Percentiles rank a stretch among this genome's conserved stretches.
Conservation (phyloP, 257 asterid genomes). For the Ophiorrhiza pumila region DNA sequence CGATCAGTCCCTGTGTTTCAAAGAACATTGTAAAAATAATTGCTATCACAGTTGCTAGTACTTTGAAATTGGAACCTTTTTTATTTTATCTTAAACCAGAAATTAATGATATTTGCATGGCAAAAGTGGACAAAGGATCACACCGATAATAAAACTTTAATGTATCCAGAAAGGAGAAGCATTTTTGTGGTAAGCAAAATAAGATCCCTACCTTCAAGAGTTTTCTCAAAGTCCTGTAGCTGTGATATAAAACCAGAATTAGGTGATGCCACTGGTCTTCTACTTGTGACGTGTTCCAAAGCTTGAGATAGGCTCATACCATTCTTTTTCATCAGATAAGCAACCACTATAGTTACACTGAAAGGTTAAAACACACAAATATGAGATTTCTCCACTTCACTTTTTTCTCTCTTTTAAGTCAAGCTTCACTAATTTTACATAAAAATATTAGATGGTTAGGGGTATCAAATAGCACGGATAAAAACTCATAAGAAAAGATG, state of each 20-base stretch:
- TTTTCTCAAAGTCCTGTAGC: constrained; percentile 53
- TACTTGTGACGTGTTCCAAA: constrained; percentile 44
- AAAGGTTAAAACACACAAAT: constrained; percentile 19
- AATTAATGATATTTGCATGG: background rate
- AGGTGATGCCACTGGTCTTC: constrained; percentile 61
- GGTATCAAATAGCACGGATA: background rate
- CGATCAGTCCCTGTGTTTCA: constrained; percentile 5
- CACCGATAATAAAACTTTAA: background rate
- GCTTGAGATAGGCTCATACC: constrained; percentile 71
- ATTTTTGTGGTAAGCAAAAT: background rate
- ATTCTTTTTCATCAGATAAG: constrained; percentile 72
- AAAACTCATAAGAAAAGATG: background rate
- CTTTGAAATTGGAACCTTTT: background rate
- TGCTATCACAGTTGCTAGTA: background rate
- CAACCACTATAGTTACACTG: constrained; percentile 70
- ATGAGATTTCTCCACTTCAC: background rate
- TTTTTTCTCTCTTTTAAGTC: background rate
- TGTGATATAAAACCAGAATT: constrained; percentile 68
- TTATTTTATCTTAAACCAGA: background rate
- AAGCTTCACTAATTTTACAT: background rate
- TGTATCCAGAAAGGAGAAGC: background rate
- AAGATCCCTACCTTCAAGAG: constrained; percentile 41
- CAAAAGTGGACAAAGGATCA: background rate
- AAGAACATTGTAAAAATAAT: constrained; percentile 10
- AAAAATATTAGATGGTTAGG: background rate